These are phyloP conservation scores for Aspergillus tubingensis DNA, from an alignment of 2,329 filamentous ascomycete genomes.

Conservation along the genomic window DNA sequence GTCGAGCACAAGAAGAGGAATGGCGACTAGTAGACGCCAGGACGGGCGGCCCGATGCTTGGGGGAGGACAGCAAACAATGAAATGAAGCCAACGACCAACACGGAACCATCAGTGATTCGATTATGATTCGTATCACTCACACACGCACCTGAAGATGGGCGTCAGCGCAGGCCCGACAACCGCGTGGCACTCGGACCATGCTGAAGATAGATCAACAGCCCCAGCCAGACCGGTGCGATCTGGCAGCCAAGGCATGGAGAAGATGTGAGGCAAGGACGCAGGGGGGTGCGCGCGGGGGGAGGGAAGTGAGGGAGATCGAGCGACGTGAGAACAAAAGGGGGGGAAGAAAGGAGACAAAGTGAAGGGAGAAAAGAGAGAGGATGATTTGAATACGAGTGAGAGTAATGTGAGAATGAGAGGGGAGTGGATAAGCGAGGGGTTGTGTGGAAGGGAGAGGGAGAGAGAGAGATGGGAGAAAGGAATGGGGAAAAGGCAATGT, in stretches of 20 bases:
- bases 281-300: background rate
- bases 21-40: background rate
- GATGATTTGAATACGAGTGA: background rate
- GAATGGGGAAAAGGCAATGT: too few relatives aligned
- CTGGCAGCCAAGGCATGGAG: constrained; percentile 13
- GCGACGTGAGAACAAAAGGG: background rate
- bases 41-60: background rate
- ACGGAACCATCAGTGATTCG: background rate
- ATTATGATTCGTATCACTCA: too few relatives aligned
- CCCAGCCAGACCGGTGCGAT: constrained; percentile 4
- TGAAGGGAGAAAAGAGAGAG: background rate
- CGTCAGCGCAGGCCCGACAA: constrained; percentile 26
- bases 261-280: background rate
- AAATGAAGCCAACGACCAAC: background rate
- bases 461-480: too few relatives aligned
- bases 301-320: background rate
- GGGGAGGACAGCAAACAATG: background rate
- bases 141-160: constrained; percentile 19
- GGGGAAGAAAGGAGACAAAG: background rate
- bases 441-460: background rate
- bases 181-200: constrained; percentile 38
- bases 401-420: too few relatives aligned
- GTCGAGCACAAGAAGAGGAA: background rate
- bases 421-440: background rate
- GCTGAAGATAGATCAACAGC: constrained; percentile 15